Base-by-base conservation (phyloP, 306 rosid species). In the Rubus idaeus region DNA sequence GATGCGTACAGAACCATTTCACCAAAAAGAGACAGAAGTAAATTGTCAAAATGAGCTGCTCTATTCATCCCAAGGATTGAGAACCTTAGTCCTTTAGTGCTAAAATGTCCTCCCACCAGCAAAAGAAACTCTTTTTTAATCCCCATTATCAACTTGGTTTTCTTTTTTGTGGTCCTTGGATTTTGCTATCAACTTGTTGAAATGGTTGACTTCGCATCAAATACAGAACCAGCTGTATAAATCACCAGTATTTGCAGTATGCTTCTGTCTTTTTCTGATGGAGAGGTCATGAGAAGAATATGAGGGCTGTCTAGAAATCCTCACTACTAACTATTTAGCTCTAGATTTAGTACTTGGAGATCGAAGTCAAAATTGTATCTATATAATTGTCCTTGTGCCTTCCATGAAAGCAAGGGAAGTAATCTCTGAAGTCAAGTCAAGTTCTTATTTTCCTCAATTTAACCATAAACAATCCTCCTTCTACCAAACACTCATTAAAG, bases 161-260 rank as follows among this genome's bases (percentile, higher is more conserved):
- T 62, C 45, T 62, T 62, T 10, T 61, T 6, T 4, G 18, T 4
- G 41, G 9, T 30, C 4, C 21, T 30, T 62, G 44, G 10, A 13
- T 62, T 62, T 37, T 14, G 45, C n/a, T 23, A 26, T 26, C 66
- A 60, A 62, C 46, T 63, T 63, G 68, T 63, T 63, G 45, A 45
- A 63, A 63, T 14, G n/a, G 68, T 63, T 63, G 68, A 12, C 41
- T 63, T 35, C 68, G 6, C 12, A 63, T 14, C 68, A 63, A 12
- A 63, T 16, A 60, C 3, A 60, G 26, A 60, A 26, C 18, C 39
- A 21, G 12, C 63, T 21, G 37, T 21, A 7, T 3, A 57, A 2
- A n/a, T 56, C 20, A 20, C 37, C 14, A 57, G 12, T 3, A n/a
- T 57, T 57, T 3, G 5, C 11, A 30, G 40, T 62, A 62, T 14